phyloP scores from a whole-genome alignment of 805 yeast genomes.

The Candida ortonii region DNA sequence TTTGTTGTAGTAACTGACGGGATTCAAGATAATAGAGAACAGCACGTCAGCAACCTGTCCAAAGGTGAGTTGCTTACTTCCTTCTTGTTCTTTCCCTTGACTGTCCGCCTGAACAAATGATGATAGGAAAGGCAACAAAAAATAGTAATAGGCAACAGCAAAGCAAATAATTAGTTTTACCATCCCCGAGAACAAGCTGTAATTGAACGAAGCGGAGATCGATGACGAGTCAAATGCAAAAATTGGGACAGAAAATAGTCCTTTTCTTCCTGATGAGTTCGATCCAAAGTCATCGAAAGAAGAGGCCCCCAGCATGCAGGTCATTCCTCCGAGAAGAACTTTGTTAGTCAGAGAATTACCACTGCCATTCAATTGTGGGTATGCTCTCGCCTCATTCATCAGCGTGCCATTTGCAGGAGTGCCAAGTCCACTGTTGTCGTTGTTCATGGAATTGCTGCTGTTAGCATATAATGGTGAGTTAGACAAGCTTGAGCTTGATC shows the following conservation, averaged over 20 bases:
- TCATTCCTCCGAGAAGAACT: slow-evolving; percentile 60
- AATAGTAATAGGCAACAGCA: slow-evolving; percentile 20
- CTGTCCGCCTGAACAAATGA: slow-evolving; percentile 6
- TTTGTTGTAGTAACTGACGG: slow-evolving; percentile 13
- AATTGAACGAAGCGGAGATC: slow-evolving; percentile 18
- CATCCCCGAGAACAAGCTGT: slow-evolving; percentile 25
- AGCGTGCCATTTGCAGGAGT: slow-evolving; percentile 13
- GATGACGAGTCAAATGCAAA: slow-evolving; percentile 25
- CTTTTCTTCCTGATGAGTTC: slow-evolving; percentile 20
- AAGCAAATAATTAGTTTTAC: slow-evolving; percentile 24
- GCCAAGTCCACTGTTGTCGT: slow-evolving; percentile 8
- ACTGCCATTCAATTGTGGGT: slow-evolving; percentile 18
- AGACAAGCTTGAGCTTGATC: slow-evolving; percentile 23
- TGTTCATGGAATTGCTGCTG: slow-evolving; percentile 13
- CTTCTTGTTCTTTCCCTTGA: slow-evolving; percentile 4
- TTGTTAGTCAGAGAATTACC: slow-evolving; percentile 39
- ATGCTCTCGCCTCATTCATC: slow-evolving; percentile 11
- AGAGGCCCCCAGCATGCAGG: slow-evolving; percentile 61
- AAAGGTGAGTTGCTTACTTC: slow-evolving; percentile 3
- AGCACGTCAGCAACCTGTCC: slow-evolving; percentile 7
- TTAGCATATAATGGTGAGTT: slow-evolving; percentile 21
- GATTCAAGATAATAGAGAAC: slow-evolving; percentile 12
- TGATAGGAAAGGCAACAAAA: slow-evolving; percentile 18
- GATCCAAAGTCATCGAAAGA: slow-evolving; percentile 46
- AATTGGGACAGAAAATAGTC: slow-evolving; percentile 32